Percentiles rank a stretch among this genome's conserved stretches.
Conservation (phyloP, 352 stramenopile species). For the Aphanomyces astaci region DNA sequence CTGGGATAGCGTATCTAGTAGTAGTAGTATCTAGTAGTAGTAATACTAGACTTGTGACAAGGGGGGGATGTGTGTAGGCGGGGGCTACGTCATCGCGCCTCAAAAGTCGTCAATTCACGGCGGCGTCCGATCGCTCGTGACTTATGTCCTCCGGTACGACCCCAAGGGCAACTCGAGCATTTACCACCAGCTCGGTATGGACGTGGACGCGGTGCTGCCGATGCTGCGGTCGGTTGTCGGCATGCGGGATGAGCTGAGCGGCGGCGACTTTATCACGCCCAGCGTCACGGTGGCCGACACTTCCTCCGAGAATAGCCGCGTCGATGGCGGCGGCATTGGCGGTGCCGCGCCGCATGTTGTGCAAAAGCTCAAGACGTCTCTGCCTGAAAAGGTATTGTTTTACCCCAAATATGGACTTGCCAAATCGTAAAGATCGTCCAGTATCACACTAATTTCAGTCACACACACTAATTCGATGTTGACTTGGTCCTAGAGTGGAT, state of each 20-base stretch:
- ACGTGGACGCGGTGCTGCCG: slow-evolving; percentile 76
- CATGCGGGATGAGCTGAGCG: slow-evolving; percentile 80
- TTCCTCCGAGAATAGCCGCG: slow-evolving; percentile 17
- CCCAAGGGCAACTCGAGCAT: slow-evolving; percentile 69
- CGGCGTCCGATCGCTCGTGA: slow-evolving; percentile 70
- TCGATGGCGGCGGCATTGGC: slow-evolving; percentile 5
- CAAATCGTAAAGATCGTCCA: too few species aligned
- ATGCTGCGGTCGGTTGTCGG: slow-evolving; percentile 79
- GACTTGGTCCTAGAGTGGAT: too few species aligned
- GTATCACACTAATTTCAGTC: too few species aligned
- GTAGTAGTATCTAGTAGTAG: too few species aligned
- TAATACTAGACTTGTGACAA: too few species aligned
- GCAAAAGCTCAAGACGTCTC: slow-evolving; percentile 52
- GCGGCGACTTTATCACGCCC: slow-evolving; percentile 74
- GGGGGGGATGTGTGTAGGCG: slow-evolving; percentile 23
- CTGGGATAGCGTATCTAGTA: too few species aligned
- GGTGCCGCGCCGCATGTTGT: slow-evolving; percentile 43
- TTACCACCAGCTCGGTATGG: slow-evolving; percentile 85
- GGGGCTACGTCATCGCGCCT: slow-evolving; percentile 78
- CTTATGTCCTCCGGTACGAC: slow-evolving; percentile 77
- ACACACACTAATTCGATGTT: too few species aligned
- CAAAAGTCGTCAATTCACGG: slow-evolving; percentile 64
- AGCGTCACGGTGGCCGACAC: slow-evolving; percentile 58
- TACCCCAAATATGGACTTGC: too few species aligned
- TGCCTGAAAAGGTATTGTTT: slow-evolving; percentile 48